Evolutionary conservation across 345 rosid species (phyloP).

Genomic region (Eucalyptus erythrocorys): DNA sequence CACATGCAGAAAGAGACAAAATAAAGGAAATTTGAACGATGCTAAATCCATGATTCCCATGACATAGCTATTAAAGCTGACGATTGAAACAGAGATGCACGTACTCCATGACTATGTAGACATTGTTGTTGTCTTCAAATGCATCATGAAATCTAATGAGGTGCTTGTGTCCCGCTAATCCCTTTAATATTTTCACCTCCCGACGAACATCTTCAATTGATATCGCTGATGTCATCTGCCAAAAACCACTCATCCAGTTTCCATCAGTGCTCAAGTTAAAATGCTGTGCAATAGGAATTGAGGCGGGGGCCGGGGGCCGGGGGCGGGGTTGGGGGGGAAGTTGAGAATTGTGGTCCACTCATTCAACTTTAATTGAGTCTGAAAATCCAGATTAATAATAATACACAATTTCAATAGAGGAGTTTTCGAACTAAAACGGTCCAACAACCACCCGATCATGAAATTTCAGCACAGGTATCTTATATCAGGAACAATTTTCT

Average conservation of each 20-base stretch:
- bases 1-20: background rate
- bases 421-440: background rate
- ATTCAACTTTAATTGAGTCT: background rate
- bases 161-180: constrained; percentile 68
- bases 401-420: background rate
- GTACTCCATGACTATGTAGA: constrained; percentile 93
- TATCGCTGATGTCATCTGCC: constrained; percentile 88
- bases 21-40: background rate
- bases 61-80: background rate
- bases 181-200: constrained; percentile 86
- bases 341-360: background rate
- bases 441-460: background rate
- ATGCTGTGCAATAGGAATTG: background rate
- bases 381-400: background rate
- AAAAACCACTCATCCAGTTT: background rate
- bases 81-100: constrained; percentile 11
- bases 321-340: background rate
- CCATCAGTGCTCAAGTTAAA: background rate
- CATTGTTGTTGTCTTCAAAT: constrained; percentile 68
- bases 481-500: background rate
- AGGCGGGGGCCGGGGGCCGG: background rate
- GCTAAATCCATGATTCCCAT: background rate
- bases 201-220: constrained; percentile 89
- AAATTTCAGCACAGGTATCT: background rate
- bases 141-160: constrained; percentile 76